phyloP scores from a whole-genome alignment of 495 filamentous ascomycete species.

The Penicillium daleae region DNA sequence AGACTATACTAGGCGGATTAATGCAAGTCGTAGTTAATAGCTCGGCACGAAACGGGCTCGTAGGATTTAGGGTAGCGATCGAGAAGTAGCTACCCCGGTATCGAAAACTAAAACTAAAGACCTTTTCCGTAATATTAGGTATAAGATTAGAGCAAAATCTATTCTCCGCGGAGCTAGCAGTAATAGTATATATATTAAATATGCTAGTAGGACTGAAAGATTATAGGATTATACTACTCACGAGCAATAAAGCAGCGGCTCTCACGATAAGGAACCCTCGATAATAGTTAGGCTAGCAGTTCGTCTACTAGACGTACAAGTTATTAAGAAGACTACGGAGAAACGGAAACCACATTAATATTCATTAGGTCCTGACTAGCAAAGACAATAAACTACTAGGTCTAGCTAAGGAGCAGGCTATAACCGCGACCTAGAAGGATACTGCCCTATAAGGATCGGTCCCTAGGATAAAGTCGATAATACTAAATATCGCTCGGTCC shows the following conservation, averaged over 20 bases:
- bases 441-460: conserved; percentile 13
- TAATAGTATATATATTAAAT: conserved; percentile 11
- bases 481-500: conserved; percentile 11
- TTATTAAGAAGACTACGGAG: conserved; percentile 25
- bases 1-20: conserved; percentile 12
- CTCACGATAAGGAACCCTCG: conserved; percentile 19
- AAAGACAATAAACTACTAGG: conserved; percentile 27
- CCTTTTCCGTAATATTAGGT: conserved; percentile 17
- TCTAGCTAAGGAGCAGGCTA: conserved; percentile 33
- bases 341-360: conserved; percentile 22
- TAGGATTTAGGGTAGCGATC: conserved; percentile 20
- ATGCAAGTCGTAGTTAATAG: conserved; percentile 18
- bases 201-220: conserved; percentile 16
- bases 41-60: conserved; percentile 20
- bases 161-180: conserved; percentile 18
- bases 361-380: conserved; percentile 21
- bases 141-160: conserved; percentile 17
- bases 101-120: conserved; percentile 17
- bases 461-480: conserved; percentile 21
- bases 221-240: conserved; percentile 16
- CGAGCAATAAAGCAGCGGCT: conserved; percentile 21
- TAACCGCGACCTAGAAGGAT: conserved; percentile 19
- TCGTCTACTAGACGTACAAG: conserved; percentile 25
- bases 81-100: conserved; percentile 19
- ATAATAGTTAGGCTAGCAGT: conserved; percentile 26